Evolutionary conservation across 208 protist genomes (phyloP).

Genomic region (Naegleria lovaniensis): DNA sequence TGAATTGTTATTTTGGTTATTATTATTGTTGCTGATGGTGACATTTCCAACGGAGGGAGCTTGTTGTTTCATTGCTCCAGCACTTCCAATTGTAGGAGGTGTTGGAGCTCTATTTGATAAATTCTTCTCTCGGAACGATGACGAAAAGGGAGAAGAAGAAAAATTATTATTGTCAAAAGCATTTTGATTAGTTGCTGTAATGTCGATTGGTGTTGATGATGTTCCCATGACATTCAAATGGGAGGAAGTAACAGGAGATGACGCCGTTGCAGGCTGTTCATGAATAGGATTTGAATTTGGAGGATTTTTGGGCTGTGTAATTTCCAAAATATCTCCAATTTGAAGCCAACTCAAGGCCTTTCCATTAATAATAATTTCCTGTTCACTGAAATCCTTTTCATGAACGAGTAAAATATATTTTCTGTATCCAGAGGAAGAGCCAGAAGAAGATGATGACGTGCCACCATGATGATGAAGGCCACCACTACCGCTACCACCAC

Average conservation of each 20-base stretch:
- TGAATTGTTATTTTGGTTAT: neutral
- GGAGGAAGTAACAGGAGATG: neutral
- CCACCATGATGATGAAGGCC: no score
- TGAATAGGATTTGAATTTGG: neutral
- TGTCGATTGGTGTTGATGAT: neutral
- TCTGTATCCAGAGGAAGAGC: neutral
- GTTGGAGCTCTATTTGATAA: neutral
- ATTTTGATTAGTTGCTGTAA: neutral
- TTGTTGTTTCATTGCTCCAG: neutral
- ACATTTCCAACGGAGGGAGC: neutral
- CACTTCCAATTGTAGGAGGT: neutral
- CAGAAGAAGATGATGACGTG: no score
- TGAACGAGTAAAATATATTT: neutral
- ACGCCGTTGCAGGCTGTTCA: neutral
- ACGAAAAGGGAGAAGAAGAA: neutral
- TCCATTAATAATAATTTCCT: neutral
- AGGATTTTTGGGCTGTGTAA: neutral
- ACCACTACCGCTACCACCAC: no score
- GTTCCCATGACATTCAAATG: neutral
- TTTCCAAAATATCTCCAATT: constrained; percentile 14
- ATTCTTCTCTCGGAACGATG: neutral
- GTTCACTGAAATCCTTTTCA: neutral
- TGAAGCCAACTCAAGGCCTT: neutral
- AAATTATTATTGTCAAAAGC: neutral
- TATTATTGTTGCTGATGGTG: neutral